Evolutionary conservation across 108 stramenopile species (phyloP).

Genomic region (Pseudonitzschia multistriata): DNA sequence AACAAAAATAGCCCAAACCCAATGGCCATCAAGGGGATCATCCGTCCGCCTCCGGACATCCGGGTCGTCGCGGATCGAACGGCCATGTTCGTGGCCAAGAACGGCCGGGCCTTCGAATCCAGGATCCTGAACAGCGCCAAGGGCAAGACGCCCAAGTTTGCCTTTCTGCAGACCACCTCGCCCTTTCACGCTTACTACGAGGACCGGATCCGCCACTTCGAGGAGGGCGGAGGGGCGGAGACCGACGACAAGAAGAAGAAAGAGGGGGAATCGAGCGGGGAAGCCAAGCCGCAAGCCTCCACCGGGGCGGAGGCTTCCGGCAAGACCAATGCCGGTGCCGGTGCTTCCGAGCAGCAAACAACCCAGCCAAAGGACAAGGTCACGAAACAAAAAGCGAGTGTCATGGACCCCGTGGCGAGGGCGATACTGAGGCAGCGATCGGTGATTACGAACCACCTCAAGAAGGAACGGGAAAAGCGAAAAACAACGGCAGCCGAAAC

Average conservation of each 20-base stretch:
- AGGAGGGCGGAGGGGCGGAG: conserved; percentile 25
- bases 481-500: conserved; percentile 8
- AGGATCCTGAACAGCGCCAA: conserved; percentile 73
- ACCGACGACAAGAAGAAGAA: conserved; percentile 36
- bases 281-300: conserved; percentile 5
- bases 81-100: conserved; percentile 94
- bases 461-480: conserved; percentile 15
- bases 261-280: conserved; percentile 23
- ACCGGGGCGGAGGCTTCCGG: conserved; percentile 1
- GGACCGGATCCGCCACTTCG: conserved; percentile 73
- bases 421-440: conserved; percentile 54
- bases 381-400: conserved; percentile 50
- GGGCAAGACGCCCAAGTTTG: conserved; percentile 95
- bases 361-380: conserved; percentile 31
- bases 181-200: conserved; percentile 99
- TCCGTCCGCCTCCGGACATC: conserved; percentile 97
- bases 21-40: conserved; percentile 82
- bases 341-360: background rate
- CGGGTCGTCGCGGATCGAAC: conserved; percentile 96
- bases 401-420: conserved; percentile 75
- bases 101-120: conserved; percentile 93
- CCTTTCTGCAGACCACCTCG: conserved; percentile 87
- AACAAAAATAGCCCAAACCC: conserved; percentile 6
- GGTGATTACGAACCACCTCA: conserved; percentile 42
- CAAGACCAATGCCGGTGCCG: background rate